phyloP scores from a whole-genome alignment of 2,329 filamentous ascomycete species.

The Tolypocladium nubicola region DNA sequence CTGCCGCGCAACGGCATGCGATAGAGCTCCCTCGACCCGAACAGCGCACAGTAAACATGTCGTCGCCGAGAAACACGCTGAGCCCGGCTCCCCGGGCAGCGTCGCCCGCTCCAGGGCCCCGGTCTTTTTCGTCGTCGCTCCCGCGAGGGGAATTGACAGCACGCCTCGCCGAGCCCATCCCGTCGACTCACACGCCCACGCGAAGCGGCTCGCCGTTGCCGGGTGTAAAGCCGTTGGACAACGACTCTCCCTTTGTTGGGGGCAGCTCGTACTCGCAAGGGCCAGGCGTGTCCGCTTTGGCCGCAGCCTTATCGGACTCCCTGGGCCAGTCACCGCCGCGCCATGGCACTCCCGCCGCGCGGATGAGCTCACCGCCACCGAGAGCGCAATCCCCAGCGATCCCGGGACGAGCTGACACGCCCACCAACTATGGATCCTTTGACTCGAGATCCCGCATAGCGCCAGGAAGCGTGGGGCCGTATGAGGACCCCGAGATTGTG shows the following conservation, averaged over 20 bases:
- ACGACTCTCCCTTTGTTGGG: slow-evolving; percentile 54
- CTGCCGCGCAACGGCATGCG: neutral
- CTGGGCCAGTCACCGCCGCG: slow-evolving; percentile 59
- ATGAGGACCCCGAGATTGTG: slow-evolving; percentile 86
- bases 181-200: slow-evolving; percentile 27
- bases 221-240: slow-evolving; percentile 19
- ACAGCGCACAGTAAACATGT: slow-evolving; percentile 18
- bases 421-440: slow-evolving; percentile 78
- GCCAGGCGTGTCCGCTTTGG: slow-evolving; percentile 78
- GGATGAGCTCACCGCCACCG: slow-evolving; percentile 45
- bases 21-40: neutral
- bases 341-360: slow-evolving; percentile 53
- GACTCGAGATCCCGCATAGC: slow-evolving; percentile 53
- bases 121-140: slow-evolving; percentile 38
- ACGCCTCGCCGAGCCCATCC: slow-evolving; percentile 47
- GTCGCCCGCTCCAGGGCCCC: slow-evolving; percentile 35
- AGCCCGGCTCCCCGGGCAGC: slow-evolving; percentile 30
- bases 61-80: slow-evolving; percentile 25
- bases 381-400: slow-evolving; percentile 28
- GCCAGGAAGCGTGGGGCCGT: slow-evolving; percentile 40
- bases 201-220: slow-evolving; percentile 21
- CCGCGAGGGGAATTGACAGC: slow-evolving; percentile 51
- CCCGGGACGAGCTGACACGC: slow-evolving; percentile 32
- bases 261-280: slow-evolving; percentile 56
- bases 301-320: slow-evolving; percentile 72